Evolutionary conservation across 2,329 filamentous ascomycete species (phyloP), one percentile per base, ranked within the genome.

Genomic region (Fusarium multiceps): DNA sequence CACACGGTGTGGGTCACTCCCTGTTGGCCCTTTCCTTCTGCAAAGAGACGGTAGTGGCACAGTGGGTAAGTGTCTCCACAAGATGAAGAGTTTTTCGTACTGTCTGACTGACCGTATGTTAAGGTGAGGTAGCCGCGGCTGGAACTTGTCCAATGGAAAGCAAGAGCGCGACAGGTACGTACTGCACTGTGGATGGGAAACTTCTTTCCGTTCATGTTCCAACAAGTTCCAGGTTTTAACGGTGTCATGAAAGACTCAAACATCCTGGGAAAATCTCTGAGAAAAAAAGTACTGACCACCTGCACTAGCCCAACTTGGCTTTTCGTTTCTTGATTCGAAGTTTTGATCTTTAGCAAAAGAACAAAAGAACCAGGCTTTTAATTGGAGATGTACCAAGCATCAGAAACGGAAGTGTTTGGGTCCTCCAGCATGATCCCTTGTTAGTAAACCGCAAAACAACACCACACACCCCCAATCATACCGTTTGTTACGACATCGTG

Each of bases 261-360:
- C 30, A 66, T 71, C 68, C 68, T 71, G 59, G 68, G 48, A 71
- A 71, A 71, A 71, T 57, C 68, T 71, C 68, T 71, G 68, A 61
- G 55, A 40, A n/a, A 53, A 43, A 53, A 53, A 53, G 43, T 37
- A 46, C 40, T 59, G 51, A 37, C 66, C 57, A 40, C 58, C 18
- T 58, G 41, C 46, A 67, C 68, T 70, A 70, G 23, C 8, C 50
- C 55, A 41, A 40, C 55, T 57, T 40, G 16, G 59, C 47, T 23
- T 48, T 54, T 64, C 43, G 42, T 55, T 55, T 63, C 54, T 68
- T 68, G 54, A 60, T 68, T 55, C 30, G 27, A 43, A 55, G 25
- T 34, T 55, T 70, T 54, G 27, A 69, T 59, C 50, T 55, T 37
- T n/a, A 6, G 34, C 34, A 37, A 37, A 37, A 37, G 49, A 45